phyloP scores from a whole-genome alignment of 2,329 filamentous ascomycete species.

The Arachnopeziza araneosa region DNA sequence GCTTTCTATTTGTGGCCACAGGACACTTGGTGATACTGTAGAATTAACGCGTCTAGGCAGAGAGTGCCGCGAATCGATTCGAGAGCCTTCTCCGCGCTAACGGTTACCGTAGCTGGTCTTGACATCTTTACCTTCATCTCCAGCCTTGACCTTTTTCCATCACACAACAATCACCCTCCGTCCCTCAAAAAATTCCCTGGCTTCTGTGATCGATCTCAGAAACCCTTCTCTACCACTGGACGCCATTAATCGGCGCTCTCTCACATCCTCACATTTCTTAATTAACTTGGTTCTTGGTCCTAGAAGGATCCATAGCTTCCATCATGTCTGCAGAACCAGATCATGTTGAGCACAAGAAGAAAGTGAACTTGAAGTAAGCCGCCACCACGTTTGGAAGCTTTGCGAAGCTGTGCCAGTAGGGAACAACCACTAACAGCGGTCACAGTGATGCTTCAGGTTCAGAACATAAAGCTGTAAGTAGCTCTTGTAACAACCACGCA shows the following conservation, averaged over 20 bases:
- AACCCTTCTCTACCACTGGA: not conserved
- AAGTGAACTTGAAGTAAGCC: constrained; percentile 76
- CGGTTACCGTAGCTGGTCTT: not conserved
- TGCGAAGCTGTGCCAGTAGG: not conserved
- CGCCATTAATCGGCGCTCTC: constrained; percentile 9
- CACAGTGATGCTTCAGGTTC: constrained; percentile 81
- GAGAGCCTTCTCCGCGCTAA: not conserved
- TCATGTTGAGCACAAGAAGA: constrained; percentile 65
- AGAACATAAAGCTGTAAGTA: constrained; percentile 73
- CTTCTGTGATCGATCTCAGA: constrained; percentile 7
- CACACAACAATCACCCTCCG: constrained; percentile 8
- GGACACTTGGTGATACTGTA: too few species aligned
- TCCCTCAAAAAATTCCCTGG: not conserved
- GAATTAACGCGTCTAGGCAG: too few species aligned
- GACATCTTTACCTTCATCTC: not conserved
- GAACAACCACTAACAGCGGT: constrained; percentile 34
- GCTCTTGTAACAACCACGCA: constrained; percentile 20
- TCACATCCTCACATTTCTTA: constrained; percentile 1
- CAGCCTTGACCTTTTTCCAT: constrained; percentile 9
- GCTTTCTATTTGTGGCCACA: too few species aligned
- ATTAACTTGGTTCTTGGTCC: constrained; percentile 3
- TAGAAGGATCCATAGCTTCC: constrained; percentile 23
- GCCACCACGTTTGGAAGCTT: not conserved
- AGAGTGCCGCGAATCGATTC: not conserved
- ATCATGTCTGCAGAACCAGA: constrained; percentile 68